Evolutionary conservation across 352 stramenopile genomes (phyloP), one percentile per base, ranked within the genome.

Genomic region (Globisporangium barbulae): DNA sequence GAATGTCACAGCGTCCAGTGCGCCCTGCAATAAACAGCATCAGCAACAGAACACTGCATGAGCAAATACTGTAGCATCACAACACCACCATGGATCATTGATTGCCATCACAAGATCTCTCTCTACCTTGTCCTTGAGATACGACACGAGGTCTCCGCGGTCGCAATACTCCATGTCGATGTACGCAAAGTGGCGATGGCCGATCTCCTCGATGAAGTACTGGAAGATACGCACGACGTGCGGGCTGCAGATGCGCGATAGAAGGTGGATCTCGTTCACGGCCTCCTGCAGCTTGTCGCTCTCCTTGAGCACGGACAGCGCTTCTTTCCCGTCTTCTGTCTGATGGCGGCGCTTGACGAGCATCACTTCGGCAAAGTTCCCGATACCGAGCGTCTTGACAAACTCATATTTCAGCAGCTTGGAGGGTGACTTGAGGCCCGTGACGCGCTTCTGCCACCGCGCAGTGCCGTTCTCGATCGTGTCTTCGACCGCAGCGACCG

Each of bases 141-240:
- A 64, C 57, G 74, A 53, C 53, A 64, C 44, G 45, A 91, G 63
- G 59, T 91, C 81, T 5, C 85, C 83, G 22, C 68, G 58, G 53
- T 90, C 82, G 58, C 85, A 94, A 44, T 78, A 92, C 67, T 94
- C 85, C 78, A 93, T 90, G 61, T 90, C 82, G 41, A 94, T 90
- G 76, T 93, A 94, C 19, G 79, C 80, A 69, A 91, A 91, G 50
- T 86, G 80, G 33, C 80, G 73, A 31, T 90, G 81, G 3, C 77
- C 83, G n/a, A 94, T 78, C 47, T 89, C 75, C 55, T 94, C 85
- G 47, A 90, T 79, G 47, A 91, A 94, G 56, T 90, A 92, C 33
- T 86, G 66, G 45, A 75, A 68, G n/a, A 94, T 83, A 31, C 78
- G 77, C 41, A 94, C 81, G 53, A 94, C 79, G 42, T 91, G 73